These are phyloP conservation scores for Phytopythium aichiense DNA, from an alignment of 352 stramenopile genomes.

Conservation along the genomic window DNA sequence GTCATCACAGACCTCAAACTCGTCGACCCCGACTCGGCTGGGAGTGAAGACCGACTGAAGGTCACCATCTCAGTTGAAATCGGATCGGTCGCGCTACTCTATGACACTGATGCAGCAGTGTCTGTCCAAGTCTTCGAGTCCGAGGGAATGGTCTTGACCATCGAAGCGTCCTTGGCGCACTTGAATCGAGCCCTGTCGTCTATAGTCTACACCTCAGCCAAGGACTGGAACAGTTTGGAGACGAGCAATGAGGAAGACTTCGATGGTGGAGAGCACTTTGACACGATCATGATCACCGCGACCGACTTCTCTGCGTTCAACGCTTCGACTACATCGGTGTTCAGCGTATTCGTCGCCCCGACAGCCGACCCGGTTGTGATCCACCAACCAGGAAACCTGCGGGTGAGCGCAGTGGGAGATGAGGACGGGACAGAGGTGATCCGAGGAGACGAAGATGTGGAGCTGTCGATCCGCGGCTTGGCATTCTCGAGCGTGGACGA, in stretches of 20 bases:
- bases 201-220: slow-evolving; percentile 50
- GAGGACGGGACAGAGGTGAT: slow-evolving; percentile 15
- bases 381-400: slow-evolving; percentile 16
- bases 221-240: slow-evolving; percentile 66
- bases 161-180: slow-evolving; percentile 32
- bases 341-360: slow-evolving; percentile 32
- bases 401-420: slow-evolving; percentile 24
- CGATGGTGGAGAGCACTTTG: slow-evolving; percentile 31
- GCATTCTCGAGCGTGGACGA: slow-evolving; percentile 46
- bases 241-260: slow-evolving; percentile 8
- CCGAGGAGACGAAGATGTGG: slow-evolving; percentile 46
- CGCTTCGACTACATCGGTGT: slow-evolving; percentile 22
- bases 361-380: slow-evolving; percentile 29
- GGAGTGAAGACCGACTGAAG: slow-evolving; percentile 12
- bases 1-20: slow-evolving; percentile 39
- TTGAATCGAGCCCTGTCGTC: slow-evolving; percentile 40
- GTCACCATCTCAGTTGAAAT: slow-evolving; percentile 26
- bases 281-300: slow-evolving; percentile 36
- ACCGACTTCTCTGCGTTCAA: slow-evolving; percentile 36
- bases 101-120: background rate
- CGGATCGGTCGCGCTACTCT: slow-evolving; percentile 36
- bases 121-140: background rate
- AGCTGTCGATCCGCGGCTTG: slow-evolving; percentile 24
- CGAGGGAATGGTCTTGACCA: slow-evolving; percentile 12
- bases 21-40: slow-evolving; percentile 37